Base-by-base conservation (phyloP, 371 early-diverging fungal species). In the Mucor ambiguus region DNA sequence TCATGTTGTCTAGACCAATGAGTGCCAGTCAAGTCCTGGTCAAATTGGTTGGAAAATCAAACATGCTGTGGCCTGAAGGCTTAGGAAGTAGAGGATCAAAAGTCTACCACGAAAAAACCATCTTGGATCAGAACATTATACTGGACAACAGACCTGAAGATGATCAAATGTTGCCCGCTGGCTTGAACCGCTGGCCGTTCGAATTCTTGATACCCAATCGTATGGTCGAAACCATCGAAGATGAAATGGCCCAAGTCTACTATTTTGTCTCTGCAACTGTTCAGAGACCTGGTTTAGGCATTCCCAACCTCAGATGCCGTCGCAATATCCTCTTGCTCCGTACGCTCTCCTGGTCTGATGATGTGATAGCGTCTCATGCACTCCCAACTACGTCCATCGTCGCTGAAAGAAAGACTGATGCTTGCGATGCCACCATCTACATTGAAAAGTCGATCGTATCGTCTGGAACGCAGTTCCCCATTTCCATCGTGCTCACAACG, bases 381-480 rank as follows among this genome's bases (percentile, higher is more conserved):
- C 46, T 78, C 29, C 75, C 78, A 16, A 68, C 65, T 0, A 67
- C 77, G 10, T 82, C 82, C 18, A 80, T 82, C 29, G 65, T 74
- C 5, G 71, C 74, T 5, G 82, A 82, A 48, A 65, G 82, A 20
- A 63, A 55, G 24, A 74, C 75, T 5, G 70, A 71, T 7, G 63
- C 60, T 1, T 80, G 78, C 46, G 82, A 82, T 49, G 78, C 80
- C 1, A 71, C 71, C 9, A 75, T 82, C 37, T 76, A 74, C 37
- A 76, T 82, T 22, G 82, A 82, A 33, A 82, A 78, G 48, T 71
- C 78, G 7, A 79, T 78, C 11, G 78, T 72, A 2, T 82, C 82
- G 0, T 82, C 82, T 1, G 82, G 82, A 6, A 82, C 82, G 0
- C 80, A 80, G 54, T 73, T 82, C 22, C 80, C 82, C 0, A 78